These are phyloP conservation scores for Sporisorium graminicola DNA, from an alignment of 1,284 basidiomycete genomes.

Conservation along the genomic window DNA sequence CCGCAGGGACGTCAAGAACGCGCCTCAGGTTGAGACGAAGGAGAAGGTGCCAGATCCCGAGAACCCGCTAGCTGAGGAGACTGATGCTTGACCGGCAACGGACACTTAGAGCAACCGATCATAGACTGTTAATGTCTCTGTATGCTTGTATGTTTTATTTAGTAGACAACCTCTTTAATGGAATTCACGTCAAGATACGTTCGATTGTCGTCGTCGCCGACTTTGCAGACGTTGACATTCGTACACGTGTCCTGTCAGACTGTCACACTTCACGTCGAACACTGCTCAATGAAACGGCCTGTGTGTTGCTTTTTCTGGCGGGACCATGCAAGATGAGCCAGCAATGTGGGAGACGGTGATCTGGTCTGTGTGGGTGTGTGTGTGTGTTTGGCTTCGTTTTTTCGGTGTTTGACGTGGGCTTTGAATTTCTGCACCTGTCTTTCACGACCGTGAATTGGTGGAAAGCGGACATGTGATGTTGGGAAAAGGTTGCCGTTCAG, in stretches of 20 bases:
- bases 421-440: background rate
- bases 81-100: background rate
- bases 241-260: no score
- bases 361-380: background rate
- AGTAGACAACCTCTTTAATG: background rate
- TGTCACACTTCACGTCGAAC: background rate
- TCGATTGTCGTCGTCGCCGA: no score
- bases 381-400: background rate
- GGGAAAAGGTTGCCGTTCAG: background rate
- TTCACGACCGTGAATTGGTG: background rate
- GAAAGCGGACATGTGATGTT: background rate
- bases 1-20: conserved; percentile 30
- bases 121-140: background rate
- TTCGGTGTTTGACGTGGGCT: background rate
- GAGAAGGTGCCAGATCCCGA: conserved; percentile 32
- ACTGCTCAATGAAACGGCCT: background rate
- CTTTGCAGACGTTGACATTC: no score
- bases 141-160: no score
- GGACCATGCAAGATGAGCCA: background rate
- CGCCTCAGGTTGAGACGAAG: conserved; percentile 18
- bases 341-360: no score
- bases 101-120: background rate
- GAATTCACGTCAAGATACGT: no score
- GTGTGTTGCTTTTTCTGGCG: no score
- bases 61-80: conserved; percentile 15